Base-by-base conservation (phyloP, 2,329 filamentous ascomycete genomes). In the Dactylonectria macrodidyma region DNA sequence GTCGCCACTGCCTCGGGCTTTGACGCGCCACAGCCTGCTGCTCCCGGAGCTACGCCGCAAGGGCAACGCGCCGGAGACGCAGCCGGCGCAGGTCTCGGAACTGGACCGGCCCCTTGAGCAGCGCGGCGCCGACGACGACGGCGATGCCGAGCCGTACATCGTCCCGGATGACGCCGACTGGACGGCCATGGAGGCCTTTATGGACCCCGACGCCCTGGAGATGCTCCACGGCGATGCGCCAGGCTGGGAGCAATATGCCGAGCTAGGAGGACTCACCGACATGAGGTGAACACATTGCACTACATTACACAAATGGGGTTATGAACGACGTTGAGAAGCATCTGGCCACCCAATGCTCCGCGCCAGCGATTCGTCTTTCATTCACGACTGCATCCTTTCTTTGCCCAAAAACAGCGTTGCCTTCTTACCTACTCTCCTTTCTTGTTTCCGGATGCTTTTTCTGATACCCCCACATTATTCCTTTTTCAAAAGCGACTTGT, bases 201-300 rank as follows among this genome's bases (percentile, higher is more conserved):
- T 82, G 61, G 77, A 80, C 36, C 75, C 65, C 10, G 67, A 69
- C 5, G 61, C 64, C 11, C 57, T 69, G 5, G 65, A 63, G 24
- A 67, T 68, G 58, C 36, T 62, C 10, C 73, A 75, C 22, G 73
- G 73, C 36, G 71, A 75, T 22, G 73, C 79, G 63, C 77, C 81
- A 3, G 81, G 81, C 5, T 87, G 84, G 84, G 84, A 84, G 69
- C 83, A 85, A 73, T 86, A 84, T 67, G 78, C 80, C 33, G 83
- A 84, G 12, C 73, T 87, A 4, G 85, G 85, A 38, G 85, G 85
- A 0, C 71, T 86, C 54, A 86, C 80, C 2, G 80, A 81, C 66
- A 76, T 81, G 71, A 73, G 73, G 50, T 82, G 72, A 80, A 30
- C 26, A 33, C 52, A 38, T 41, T 10, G 19, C 19, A 19, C 19